These are phyloP conservation scores for Nicotiana tabacum DNA, from an alignment of 257 asterid genomes.

Conservation along the genomic window DNA sequence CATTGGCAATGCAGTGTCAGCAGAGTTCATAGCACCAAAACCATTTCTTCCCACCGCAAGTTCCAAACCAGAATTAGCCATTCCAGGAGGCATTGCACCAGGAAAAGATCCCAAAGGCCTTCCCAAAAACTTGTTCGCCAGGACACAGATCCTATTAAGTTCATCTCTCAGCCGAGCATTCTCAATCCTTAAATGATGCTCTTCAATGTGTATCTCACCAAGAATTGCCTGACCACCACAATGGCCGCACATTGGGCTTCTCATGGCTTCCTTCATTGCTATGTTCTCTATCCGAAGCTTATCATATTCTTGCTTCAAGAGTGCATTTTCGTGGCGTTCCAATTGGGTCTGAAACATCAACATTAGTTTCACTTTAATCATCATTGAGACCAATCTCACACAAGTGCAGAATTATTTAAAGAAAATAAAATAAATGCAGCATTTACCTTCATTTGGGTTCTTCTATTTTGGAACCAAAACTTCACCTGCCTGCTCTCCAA, in stretches of 20 bases:
- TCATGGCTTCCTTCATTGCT: slow-evolving; percentile 61
- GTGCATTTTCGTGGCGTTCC: slow-evolving; percentile 71
- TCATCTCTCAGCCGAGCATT: slow-evolving; percentile 71
- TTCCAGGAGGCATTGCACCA: slow-evolving; percentile 21
- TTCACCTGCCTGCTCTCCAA: slow-evolving; percentile 75
- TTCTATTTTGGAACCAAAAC: slow-evolving; percentile 87
- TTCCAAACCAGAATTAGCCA: slow-evolving; percentile 38
- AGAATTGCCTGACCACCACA: slow-evolving; percentile 69
- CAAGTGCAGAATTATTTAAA: neutral
- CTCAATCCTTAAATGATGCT: slow-evolving; percentile 65
- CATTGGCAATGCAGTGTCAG: slow-evolving; percentile 35
- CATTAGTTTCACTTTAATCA: slow-evolving; percentile 11
- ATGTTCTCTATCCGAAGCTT: slow-evolving; percentile 75
- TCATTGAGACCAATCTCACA: neutral
- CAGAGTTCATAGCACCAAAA: slow-evolving; percentile 32
- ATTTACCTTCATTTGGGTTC: slow-evolving; percentile 90
- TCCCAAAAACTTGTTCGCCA: slow-evolving; percentile 53
- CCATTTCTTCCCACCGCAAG: slow-evolving; percentile 59
- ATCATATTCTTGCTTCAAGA: slow-evolving; percentile 70
- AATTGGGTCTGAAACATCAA: slow-evolving; percentile 51
- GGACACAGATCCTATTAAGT: slow-evolving; percentile 37
- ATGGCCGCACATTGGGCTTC: slow-evolving; percentile 55
- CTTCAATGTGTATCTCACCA: slow-evolving; percentile 51
- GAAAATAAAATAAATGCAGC: neutral
- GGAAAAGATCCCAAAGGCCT: slow-evolving; percentile 23